phyloP scores from a whole-genome alignment of 805 yeast species.

The Lachancea lanzarotensis region DNA sequence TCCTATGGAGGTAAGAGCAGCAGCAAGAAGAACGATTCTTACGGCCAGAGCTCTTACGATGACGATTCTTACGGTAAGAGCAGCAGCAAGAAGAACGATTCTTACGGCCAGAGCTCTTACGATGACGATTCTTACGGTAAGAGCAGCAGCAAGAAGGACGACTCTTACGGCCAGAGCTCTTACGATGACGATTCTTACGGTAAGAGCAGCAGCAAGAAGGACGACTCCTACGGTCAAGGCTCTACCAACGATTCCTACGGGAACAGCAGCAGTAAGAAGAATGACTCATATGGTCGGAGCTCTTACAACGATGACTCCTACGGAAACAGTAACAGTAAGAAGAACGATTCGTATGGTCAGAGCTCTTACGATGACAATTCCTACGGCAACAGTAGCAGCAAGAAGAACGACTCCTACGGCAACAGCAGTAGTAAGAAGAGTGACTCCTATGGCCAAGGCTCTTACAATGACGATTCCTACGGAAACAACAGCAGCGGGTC shows the following conservation, averaged over 20 bases:
- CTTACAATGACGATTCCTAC: conserved; percentile 18
- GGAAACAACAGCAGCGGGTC: conserved; percentile 16
- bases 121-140: conserved; percentile 21
- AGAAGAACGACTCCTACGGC: conserved; percentile 17
- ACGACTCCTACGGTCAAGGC: conserved; percentile 1
- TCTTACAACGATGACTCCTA: conserved; percentile 18
- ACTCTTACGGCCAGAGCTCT: conserved; percentile 13
- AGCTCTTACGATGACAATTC: conserved; percentile 16
- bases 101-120: conserved; percentile 12
- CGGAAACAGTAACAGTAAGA: conserved; percentile 17
- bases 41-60: conserved; percentile 12
- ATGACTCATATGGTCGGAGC: conserved; percentile 25
- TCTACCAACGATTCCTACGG: conserved; percentile 19
- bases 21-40: conserved; percentile 8
- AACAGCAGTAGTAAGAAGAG: conserved; percentile 14
- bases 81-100: conserved; percentile 18
- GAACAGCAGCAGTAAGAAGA: conserved; percentile 15
- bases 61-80: conserved; percentile 13
- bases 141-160: conserved; percentile 8
- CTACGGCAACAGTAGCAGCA: conserved; percentile 17
- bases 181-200: conserved; percentile 11
- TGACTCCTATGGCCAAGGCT: conserved; percentile 24
- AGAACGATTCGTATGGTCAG: conserved; percentile 15
- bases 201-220: conserved; percentile 6
- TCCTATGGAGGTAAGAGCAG: conserved; percentile 1